These are phyloP conservation scores for Iberis pinnata DNA, from an alignment of 345 rosid species.

Conservation along the genomic window DNA sequence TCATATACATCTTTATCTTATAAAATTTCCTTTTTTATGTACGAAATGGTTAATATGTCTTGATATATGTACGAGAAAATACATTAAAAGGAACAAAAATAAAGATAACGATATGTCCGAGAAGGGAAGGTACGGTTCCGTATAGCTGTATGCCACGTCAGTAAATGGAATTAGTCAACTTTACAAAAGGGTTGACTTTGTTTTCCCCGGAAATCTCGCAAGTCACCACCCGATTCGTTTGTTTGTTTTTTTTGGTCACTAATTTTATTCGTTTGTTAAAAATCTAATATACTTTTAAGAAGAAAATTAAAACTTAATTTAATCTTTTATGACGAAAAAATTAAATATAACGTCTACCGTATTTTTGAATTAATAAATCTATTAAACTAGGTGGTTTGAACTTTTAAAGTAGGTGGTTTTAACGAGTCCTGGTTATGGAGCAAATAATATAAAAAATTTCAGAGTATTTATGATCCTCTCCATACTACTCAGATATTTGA, in stretches of 20 bases:
- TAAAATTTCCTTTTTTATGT: too few species aligned
- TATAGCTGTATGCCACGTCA: conserved; percentile 24
- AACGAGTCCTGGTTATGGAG: too few species aligned
- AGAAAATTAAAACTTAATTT: not conserved
- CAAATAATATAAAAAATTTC: too few species aligned
- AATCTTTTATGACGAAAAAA: too few species aligned
- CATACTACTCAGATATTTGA: too few species aligned
- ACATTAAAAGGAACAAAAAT: too few species aligned
- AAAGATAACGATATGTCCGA: conserved; percentile 12
- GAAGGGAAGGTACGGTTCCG: conserved; percentile 21
- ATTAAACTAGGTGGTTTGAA: too few species aligned
- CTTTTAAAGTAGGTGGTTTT: too few species aligned
- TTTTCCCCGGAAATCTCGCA: conserved; percentile 19
- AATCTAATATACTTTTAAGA: not conserved
- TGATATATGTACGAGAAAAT: conserved; percentile 4
- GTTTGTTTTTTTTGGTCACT: too few species aligned
- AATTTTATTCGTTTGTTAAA: conserved; percentile 4
- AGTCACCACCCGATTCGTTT: conserved; percentile 19
- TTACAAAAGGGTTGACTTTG: conserved; percentile 13
- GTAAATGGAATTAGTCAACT: conserved; percentile 20
- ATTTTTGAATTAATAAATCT: too few species aligned
- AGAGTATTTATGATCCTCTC: too few species aligned
- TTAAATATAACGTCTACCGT: too few species aligned
- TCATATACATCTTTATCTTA: not conserved
- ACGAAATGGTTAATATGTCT: not conserved